These are phyloP conservation scores for Penicillium sp. DNA, from an alignment of 2,329 filamentous ascomycete species.

Conservation along the genomic window DNA sequence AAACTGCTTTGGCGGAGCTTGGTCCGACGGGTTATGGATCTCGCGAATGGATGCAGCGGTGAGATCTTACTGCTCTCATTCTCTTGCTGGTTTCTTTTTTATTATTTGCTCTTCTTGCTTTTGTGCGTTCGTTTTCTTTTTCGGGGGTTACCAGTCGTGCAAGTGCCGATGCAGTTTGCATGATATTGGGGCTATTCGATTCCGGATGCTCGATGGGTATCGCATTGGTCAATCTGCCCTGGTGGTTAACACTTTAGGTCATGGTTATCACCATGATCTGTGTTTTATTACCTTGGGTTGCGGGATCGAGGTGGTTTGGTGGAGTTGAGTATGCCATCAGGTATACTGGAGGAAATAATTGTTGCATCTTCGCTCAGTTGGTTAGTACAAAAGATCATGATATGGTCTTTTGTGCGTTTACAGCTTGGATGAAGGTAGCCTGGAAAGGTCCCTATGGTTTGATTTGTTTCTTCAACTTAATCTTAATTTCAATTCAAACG, in stretches of 20 bases:
- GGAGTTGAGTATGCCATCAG: neutral
- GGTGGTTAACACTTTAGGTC: neutral
- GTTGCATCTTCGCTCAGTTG: neutral
- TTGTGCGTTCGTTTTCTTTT: neutral
- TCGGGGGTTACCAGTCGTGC: neutral
- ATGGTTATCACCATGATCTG: neutral
- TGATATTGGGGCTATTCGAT: neutral
- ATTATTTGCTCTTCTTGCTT: neutral
- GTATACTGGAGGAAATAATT: neutral
- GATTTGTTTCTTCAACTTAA: neutral
- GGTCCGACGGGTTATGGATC: neutral
- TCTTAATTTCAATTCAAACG: neutral
- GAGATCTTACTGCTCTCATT: neutral
- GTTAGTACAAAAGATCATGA: neutral
- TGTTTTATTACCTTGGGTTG: neutral
- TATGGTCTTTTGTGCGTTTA: neutral
- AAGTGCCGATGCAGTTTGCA: neutral
- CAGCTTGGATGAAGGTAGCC: neutral
- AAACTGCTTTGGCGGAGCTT: conserved; percentile 38
- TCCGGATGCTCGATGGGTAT: neutral
- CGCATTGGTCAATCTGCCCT: neutral
- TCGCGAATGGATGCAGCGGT: neutral
- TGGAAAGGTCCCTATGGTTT: neutral
- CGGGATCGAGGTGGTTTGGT: neutral
- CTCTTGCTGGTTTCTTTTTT: neutral